Conservation (phyloP, 2,329 filamentous ascomycete genomes). For the Diaporthe citrichinensis region DNA sequence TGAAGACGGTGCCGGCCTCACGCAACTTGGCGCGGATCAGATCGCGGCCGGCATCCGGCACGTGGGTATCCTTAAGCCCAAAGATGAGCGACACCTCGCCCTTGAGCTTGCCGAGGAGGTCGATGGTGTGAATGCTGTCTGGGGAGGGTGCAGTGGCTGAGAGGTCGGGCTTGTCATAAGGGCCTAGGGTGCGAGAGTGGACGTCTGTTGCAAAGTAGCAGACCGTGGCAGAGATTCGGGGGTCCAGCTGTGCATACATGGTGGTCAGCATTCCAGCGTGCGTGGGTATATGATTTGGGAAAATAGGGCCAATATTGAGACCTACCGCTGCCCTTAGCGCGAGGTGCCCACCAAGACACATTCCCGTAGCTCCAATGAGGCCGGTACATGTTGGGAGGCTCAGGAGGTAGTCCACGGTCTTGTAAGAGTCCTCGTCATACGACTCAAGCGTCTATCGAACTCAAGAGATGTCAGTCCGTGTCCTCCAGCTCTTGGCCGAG, state of each 20-base stretch:
- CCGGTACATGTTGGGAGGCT: slow-evolving; percentile 85
- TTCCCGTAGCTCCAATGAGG: slow-evolving; percentile 83
- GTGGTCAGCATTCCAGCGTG: slow-evolving; percentile 29
- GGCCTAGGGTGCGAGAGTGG: slow-evolving; percentile 83
- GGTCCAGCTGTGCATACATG: slow-evolving; percentile 72
- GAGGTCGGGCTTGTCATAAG: slow-evolving; percentile 63
- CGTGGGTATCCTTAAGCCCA: slow-evolving; percentile 91
- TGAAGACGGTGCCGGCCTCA: slow-evolving; percentile 80
- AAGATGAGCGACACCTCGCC: slow-evolving; percentile 90
- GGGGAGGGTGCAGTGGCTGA: slow-evolving; percentile 53
- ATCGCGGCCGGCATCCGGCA: slow-evolving; percentile 85
- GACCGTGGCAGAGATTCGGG: slow-evolving; percentile 81
- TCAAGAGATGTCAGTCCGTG: not conserved
- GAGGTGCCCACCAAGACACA: slow-evolving; percentile 95
- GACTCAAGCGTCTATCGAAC: slow-evolving; percentile 77
- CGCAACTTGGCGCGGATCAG: slow-evolving; percentile 86
- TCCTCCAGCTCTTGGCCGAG: not conserved
- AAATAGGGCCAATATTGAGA: slow-evolving; percentile 32
- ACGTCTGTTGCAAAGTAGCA: slow-evolving; percentile 96
- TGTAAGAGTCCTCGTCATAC: slow-evolving; percentile 84
- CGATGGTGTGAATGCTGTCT: slow-evolving; percentile 44
- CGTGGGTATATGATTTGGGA: not conserved
- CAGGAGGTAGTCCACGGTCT: slow-evolving; percentile 79
- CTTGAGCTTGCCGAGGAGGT: slow-evolving; percentile 41
- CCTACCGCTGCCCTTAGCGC: slow-evolving; percentile 72